Base-by-base conservation (phyloP, 2,329 filamentous ascomycete genomes). In the Tolypocladium album region DNA sequence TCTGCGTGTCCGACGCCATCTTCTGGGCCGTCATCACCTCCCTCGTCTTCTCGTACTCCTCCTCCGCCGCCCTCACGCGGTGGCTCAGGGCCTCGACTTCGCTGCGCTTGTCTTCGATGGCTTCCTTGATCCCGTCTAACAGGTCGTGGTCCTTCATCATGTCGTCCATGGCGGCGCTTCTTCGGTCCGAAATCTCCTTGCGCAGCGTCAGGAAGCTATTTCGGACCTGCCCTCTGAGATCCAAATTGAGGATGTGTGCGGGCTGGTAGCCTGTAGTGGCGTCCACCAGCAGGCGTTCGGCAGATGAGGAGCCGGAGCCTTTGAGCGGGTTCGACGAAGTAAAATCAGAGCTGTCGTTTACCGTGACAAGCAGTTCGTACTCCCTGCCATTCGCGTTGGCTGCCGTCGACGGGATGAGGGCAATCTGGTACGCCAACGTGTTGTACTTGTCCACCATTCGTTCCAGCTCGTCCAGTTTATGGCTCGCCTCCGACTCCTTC, bases 121-220 rank as follows among this genome's bases (percentile, higher is more conserved):
- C 92, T 75, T 99, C 95, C 73, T 94, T 94, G 72, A 97, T 93
- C 66, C 89, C 90, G 72, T 97, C 92, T 12, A 99, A 84, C 64
- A 96, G 81, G 71, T 97, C 94, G 69, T 96, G 89, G 66, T 96
- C 92, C 70, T 94, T 93, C 83, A 97, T 89, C 80, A 97, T 94
- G 58, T 88, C 86, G 70, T 97, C 93, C 68, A 96, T 86, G 1
- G 89, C 89, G 6, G 83, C 78, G 63, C 88, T 91, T 58, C 93
- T 84, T 59, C 94, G 84, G 71, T 97, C 92, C n/a, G 90, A 90
- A 65, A 99, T 89, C 64, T 96, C 91, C 71, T 96, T 96, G 62
- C 91, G 85, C 22, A 99, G 80, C 40, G 82, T 75, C 52, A 91
- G 76, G 66, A 99, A 89, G 67, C 84, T 88, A 70, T 82, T 88